These are phyloP conservation scores for Plasmodium vivax DNA, from an alignment of 169 alveolate species.

Conservation along the genomic window DNA sequence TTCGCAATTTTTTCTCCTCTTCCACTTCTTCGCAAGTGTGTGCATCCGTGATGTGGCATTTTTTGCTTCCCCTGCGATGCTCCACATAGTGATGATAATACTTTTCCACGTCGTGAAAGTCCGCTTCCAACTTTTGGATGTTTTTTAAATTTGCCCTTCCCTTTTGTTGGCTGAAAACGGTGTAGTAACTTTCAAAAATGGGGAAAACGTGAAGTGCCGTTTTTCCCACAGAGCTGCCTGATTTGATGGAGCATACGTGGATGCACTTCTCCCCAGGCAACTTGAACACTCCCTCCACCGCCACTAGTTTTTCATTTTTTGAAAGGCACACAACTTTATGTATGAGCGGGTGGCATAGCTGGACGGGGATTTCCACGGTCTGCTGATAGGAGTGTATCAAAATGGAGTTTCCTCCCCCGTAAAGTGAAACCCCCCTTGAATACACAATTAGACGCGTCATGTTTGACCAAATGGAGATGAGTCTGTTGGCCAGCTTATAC, in stretches of 20 bases:
- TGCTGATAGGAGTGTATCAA: slow-evolving; percentile 28
- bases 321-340: slow-evolving; percentile 34
- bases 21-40: slow-evolving; percentile 5
- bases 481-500: slow-evolving; percentile 14
- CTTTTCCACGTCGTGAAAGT: slow-evolving; percentile 30
- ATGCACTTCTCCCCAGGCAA: not conserved
- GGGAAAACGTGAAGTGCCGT: slow-evolving; percentile 38
- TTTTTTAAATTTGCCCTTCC: not conserved
- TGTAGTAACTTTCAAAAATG: slow-evolving; percentile 44
- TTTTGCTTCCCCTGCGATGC: not conserved
- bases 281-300: not conserved
- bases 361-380: slow-evolving; percentile 9
- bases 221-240: slow-evolving; percentile 12
- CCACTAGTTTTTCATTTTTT: not conserved
- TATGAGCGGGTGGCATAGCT: slow-evolving; percentile 45
- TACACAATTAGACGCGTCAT: slow-evolving; percentile 10
- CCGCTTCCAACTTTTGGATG: slow-evolving; percentile 8
- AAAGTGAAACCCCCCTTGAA: slow-evolving; percentile 11
- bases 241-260: slow-evolving; percentile 19
- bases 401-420: not conserved
- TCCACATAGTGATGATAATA: slow-evolving; percentile 12
- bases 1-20: not conserved
- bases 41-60: not conserved
- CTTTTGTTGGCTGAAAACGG: not conserved
- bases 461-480: slow-evolving; percentile 24